These are phyloP conservation scores for Entomophthora muscae DNA, from an alignment of 371 early-diverging fungal species.

Conservation along the genomic window DNA sequence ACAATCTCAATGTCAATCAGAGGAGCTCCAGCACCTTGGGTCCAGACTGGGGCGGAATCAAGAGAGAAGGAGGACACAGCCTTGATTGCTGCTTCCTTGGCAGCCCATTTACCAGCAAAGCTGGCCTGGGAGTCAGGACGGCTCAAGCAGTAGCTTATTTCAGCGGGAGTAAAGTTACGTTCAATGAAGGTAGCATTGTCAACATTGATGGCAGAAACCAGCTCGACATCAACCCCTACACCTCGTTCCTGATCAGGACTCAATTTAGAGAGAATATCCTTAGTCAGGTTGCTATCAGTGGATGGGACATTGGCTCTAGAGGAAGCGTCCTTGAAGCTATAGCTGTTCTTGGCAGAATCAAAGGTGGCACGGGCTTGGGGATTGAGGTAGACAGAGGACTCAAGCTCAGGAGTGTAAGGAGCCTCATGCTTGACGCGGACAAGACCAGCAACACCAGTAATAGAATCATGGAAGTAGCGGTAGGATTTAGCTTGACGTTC, in stretches of 20 bases:
- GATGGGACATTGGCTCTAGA: slow-evolving; percentile 15
- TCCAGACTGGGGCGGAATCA: slow-evolving; percentile 28
- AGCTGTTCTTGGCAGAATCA: slow-evolving; percentile 38
- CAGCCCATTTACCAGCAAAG: too few species aligned
- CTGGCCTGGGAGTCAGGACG: slow-evolving; percentile 60
- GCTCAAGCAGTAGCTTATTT: slow-evolving; percentile 59
- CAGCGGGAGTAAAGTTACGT: slow-evolving; percentile 74
- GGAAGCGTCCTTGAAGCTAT: too few species aligned
- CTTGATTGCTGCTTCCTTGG: slow-evolving; percentile 91
- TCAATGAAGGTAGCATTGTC: slow-evolving; percentile 71
- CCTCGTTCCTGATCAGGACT: slow-evolving; percentile 30
- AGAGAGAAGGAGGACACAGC: slow-evolving; percentile 54
- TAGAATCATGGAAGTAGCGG: slow-evolving; percentile 83
- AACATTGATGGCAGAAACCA: too few species aligned
- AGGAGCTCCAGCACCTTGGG: slow-evolving; percentile 20
- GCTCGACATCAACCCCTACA: slow-evolving; percentile 86
- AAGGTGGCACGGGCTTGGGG: slow-evolving; percentile 75
- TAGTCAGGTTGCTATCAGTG: slow-evolving; percentile 34
- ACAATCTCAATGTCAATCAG: slow-evolving; percentile 79
- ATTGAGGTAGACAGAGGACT: slow-evolving; percentile 75
- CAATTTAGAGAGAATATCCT: too few species aligned
- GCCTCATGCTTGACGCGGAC: slow-evolving; percentile 78
- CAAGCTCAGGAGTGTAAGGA: slow-evolving; percentile 75
- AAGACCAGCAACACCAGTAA: slow-evolving; percentile 65
- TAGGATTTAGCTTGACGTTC: slow-evolving; percentile 67